phyloP scores from a whole-genome alignment of 306 rosid species.

The Senna tora region DNA sequence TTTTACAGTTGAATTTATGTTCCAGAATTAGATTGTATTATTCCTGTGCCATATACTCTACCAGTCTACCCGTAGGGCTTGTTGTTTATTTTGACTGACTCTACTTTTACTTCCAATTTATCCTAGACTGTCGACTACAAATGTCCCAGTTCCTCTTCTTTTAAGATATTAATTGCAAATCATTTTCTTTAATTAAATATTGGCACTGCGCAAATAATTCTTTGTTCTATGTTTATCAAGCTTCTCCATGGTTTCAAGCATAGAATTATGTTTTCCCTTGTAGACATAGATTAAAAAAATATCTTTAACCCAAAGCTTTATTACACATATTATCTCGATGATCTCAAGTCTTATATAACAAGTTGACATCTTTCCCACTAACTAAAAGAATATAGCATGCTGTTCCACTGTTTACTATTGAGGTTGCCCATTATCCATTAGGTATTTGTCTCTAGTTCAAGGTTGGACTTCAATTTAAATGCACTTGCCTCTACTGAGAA shows the following conservation, averaged over 20 bases:
- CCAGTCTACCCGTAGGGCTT: not conserved
- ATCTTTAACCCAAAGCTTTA: no score
- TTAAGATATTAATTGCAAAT: no score
- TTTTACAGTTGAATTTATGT: constrained; percentile 10
- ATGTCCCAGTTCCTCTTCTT: constrained; percentile 19
- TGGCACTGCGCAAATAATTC: not conserved
- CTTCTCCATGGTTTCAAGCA: constrained; percentile 7
- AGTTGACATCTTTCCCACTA: no score
- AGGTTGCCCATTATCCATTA: not conserved
- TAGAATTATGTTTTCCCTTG: not conserved
- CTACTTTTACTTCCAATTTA: constrained; percentile 13
- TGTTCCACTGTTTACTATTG: no score
- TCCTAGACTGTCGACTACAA: no score
- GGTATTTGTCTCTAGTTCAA: not conserved
- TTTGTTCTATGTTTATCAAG: not conserved
- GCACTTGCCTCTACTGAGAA: constrained; percentile 1
- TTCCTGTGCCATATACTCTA: constrained; percentile 14
- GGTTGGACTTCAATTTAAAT: constrained; percentile 4
- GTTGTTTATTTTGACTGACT: constrained; percentile 13
- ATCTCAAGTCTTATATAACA: no score
- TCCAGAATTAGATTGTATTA: constrained; percentile 9
- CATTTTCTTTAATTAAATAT: constrained; percentile 3
- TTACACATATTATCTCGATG: no score
- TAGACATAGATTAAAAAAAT: no score
- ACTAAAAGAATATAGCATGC: no score